phyloP scores from a whole-genome alignment of 768 basidiomycete genomes.

The Termitomyces sp. region DNA sequence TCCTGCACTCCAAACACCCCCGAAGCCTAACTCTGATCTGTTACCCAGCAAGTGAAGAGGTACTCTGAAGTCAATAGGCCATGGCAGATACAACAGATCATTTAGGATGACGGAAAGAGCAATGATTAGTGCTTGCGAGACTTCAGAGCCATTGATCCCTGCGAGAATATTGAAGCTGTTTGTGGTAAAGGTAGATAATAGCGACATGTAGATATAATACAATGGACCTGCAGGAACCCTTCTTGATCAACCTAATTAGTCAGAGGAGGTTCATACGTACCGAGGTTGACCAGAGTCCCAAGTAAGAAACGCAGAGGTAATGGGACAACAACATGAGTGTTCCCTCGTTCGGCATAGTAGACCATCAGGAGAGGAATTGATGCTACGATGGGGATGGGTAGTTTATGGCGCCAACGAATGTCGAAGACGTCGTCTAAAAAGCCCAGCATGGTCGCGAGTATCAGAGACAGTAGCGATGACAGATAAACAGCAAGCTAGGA shows the following conservation, averaged over 20 bases:
- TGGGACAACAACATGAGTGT: constrained; percentile 92
- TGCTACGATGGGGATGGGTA: constrained; percentile 95
- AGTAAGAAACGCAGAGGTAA: constrained; percentile 70
- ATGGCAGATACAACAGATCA: constrained; percentile 91
- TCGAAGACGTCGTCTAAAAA: constrained; percentile 98
- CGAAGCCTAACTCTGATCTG: constrained; percentile 63
- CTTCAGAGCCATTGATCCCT: constrained; percentile 96
- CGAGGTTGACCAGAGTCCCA: constrained; percentile 81
- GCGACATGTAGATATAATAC: constrained; percentile 95
- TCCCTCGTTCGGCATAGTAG: constrained; percentile 91
- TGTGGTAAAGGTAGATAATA: constrained; percentile 93
- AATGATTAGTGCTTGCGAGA: constrained; percentile 89
- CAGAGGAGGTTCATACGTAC: constrained; percentile 35
- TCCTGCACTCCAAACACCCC: constrained; percentile 78
- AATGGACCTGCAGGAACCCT: constrained; percentile 60
- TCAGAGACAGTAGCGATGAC: constrained; percentile 85
- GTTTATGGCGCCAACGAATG: constrained; percentile 96
- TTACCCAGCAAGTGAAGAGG: constrained; percentile 67
- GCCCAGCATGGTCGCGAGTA: constrained; percentile 91
- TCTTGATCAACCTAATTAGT: constrained; percentile 5
- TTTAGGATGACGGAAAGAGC: constrained; percentile 87
- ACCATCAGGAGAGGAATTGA: constrained; percentile 94
- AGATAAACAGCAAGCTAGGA: constrained; percentile 86
- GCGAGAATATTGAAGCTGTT: constrained; percentile 99
- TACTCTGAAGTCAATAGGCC: constrained; percentile 70